Conservation (phyloP, 139 green algal species). For the Micractinium sp. region DNA sequence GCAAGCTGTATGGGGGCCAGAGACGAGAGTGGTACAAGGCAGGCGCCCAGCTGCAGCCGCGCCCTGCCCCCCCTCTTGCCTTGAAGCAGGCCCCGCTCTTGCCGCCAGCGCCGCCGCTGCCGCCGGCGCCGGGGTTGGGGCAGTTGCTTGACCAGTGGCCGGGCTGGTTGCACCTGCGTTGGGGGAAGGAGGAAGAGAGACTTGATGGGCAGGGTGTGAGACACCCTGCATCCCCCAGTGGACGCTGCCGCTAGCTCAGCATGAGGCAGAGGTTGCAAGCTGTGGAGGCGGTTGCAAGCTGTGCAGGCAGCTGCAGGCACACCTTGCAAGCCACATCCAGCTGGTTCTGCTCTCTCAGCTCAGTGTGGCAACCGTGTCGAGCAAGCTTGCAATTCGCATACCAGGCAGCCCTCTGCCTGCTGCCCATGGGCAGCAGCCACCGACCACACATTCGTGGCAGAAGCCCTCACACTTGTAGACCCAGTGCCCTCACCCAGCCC, state of each 20-base stretch:
- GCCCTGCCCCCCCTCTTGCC: not conserved
- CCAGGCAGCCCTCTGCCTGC: no score
- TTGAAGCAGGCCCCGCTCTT: constrained; percentile 26
- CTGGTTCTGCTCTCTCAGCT: no score
- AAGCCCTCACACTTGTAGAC: no score
- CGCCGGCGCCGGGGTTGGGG: constrained; percentile 11
- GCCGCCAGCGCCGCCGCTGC: not conserved
- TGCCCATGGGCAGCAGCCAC: no score
- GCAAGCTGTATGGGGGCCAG: not conserved
- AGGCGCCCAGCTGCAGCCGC: not conserved
- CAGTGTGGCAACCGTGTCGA: no score
- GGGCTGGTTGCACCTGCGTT: not conserved
- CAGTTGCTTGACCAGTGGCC: constrained; percentile 28
- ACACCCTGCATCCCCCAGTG: not conserved
- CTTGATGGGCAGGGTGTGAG: not conserved
- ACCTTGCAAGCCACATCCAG: no score
- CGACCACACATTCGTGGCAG: no score
- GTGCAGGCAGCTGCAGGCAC: not conserved
- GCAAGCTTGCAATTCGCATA: no score
- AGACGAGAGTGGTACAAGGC: not conserved
- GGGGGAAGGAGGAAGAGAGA: not conserved
- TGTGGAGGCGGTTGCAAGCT: not conserved
- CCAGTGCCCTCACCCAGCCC: no score
- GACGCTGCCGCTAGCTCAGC: not conserved
- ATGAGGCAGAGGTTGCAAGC: no score